Evolutionary conservation across 2,329 filamentous ascomycete genomes (phyloP).

Genomic region (Aureobasidium sp.): DNA sequence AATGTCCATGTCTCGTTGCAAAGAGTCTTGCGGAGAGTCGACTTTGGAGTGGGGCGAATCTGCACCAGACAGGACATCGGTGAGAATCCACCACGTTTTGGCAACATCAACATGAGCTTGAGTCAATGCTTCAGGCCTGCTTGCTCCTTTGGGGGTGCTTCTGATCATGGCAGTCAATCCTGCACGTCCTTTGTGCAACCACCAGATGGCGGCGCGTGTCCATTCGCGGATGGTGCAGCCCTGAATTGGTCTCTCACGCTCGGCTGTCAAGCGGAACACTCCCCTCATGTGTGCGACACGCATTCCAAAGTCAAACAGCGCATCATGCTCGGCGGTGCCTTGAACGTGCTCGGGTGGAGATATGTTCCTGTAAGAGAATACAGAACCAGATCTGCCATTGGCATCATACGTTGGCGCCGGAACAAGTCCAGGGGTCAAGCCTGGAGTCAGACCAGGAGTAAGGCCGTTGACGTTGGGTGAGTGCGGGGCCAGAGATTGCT

Average conservation of each 20-base stretch:
- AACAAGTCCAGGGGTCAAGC: not conserved
- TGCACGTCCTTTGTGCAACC: constrained; percentile 77
- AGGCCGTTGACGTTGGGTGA: not conserved
- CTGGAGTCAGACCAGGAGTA: not conserved
- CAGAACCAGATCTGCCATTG: not conserved
- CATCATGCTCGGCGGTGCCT: constrained; percentile 49
- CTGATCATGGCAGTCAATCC: constrained; percentile 67
- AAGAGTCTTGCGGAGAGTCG: constrained; percentile 14
- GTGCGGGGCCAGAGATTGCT: not conserved
- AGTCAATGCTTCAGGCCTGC: constrained; percentile 49
- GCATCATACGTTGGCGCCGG: not conserved
- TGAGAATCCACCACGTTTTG: constrained; percentile 75
- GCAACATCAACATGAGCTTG: constrained; percentile 82
- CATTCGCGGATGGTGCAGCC: constrained; percentile 53
- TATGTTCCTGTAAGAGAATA: not conserved
- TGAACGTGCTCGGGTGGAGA: constrained; percentile 21
- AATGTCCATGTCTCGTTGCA: constrained; percentile 3
- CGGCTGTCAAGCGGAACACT: constrained; percentile 70
- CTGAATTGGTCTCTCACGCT: constrained; percentile 61
- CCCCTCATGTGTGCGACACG: constrained; percentile 68
- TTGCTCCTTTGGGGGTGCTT: constrained; percentile 49
- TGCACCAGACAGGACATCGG: constrained; percentile 31
- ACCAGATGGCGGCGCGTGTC: constrained; percentile 72
- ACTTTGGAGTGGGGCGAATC: constrained; percentile 3
- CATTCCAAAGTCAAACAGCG: constrained; percentile 61